Conservation (phyloP, 2,329 filamentous ascomycete species). For the Fusarium annulatum region DNA sequence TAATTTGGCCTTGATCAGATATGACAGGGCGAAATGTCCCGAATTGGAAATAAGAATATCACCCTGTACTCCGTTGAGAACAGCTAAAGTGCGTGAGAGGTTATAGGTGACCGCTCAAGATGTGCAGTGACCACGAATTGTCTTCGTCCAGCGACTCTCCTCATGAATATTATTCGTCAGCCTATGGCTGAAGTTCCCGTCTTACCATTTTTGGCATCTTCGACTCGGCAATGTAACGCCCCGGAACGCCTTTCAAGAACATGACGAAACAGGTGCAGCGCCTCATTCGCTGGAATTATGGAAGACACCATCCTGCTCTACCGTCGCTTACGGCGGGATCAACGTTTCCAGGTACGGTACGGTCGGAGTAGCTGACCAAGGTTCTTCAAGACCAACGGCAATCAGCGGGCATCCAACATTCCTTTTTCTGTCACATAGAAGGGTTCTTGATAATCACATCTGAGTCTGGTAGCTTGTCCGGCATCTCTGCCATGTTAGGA, state of each 20-base stretch:
- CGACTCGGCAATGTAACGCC: constrained; percentile 27
- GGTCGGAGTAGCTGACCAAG: background rate
- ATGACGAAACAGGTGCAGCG: constrained; percentile 37
- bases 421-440: constrained; percentile 13
- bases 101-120: background rate
- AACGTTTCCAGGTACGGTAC: constrained; percentile 30
- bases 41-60: constrained; percentile 15
- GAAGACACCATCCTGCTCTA: constrained; percentile 8
- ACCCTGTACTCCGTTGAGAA: background rate
- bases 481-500: background rate
- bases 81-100: background rate
- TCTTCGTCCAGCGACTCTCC: constrained; percentile 5
- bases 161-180: constrained; percentile 2
- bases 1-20: constrained; percentile 17
- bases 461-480: background rate
- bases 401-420: constrained; percentile 11
- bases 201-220: constrained; percentile 2
- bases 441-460: constrained; percentile 6
- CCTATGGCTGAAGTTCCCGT: background rate
- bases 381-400: constrained; percentile 13
- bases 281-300: constrained; percentile 14
- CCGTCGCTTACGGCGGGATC: constrained; percentile 45
- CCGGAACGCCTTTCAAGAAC: constrained; percentile 19
- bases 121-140: background rate
- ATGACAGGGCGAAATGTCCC: constrained; percentile 9